phyloP scores from a whole-genome alignment of 257 asterid species.

The Nicotiana benthamiana region DNA sequence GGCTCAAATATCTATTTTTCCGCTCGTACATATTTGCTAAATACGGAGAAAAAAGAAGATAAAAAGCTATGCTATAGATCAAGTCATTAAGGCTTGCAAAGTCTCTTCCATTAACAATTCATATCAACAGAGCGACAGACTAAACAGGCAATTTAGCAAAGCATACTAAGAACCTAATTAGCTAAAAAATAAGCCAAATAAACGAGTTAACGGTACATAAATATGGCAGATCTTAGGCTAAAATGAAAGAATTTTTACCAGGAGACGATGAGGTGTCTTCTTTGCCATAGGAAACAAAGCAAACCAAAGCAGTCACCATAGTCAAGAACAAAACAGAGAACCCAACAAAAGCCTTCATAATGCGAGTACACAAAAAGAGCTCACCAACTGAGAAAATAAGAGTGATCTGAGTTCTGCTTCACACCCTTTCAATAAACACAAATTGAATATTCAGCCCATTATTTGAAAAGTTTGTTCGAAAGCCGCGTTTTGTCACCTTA shows the following conservation, averaged over 20 bases:
- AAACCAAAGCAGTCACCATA: slow-evolving; percentile 20
- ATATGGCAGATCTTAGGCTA: neutral
- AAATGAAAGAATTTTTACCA: slow-evolving; percentile 17
- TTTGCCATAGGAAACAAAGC: slow-evolving; percentile 21
- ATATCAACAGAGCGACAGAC: too few relatives aligned
- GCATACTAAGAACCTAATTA: neutral
- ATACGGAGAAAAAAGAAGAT: too few relatives aligned
- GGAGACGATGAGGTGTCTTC: slow-evolving; percentile 20
- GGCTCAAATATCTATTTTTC: too few relatives aligned
- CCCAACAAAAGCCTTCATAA: slow-evolving; percentile 49
- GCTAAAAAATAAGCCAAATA: neutral
- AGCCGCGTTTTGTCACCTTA: slow-evolving; percentile 7
- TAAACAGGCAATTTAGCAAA: neutral
- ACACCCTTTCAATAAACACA: neutral
- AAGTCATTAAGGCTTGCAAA: neutral
- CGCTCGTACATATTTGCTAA: too few relatives aligned
- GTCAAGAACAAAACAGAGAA: slow-evolving; percentile 33
- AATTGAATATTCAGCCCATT: slow-evolving; percentile 20
- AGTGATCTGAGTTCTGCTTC: neutral
- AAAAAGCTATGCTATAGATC: neutral
- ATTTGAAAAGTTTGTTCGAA: neutral
- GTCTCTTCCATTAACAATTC: neutral
- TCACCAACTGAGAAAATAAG: neutral
- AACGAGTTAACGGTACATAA: neutral
- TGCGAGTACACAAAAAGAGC: neutral